Base-by-base conservation (phyloP, 495 filamentous ascomycete species). In the Lichina pygmaea region DNA sequence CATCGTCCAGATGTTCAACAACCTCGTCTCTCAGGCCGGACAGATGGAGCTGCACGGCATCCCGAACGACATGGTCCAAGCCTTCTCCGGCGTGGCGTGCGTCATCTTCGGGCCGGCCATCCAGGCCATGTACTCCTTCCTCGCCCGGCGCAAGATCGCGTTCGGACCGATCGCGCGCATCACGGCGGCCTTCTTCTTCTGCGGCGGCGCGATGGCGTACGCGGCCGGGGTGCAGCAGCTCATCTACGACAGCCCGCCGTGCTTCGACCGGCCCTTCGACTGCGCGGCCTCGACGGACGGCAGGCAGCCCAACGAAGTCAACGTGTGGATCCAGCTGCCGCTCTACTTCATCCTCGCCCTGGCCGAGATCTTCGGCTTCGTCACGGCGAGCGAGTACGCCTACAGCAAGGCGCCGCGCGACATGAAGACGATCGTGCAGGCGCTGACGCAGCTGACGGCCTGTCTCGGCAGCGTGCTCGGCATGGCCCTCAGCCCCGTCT, bases 131-230 rank as follows among this genome's bases (percentile, higher is more conserved):
- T 85, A 82, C 57, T 81, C 81, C 0, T 33, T 64, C 11, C 66
- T 85, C 42, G 73, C 77, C 9, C 71, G 63, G 45, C 31, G 67
- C n/a, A 64, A 63, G 51, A 75, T 83, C 51, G 64, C 66, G 48
- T 80, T 81, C 60, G 68, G 63, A 42, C 78, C 78, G 17, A 72
- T 85, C 51, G 73, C 73, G 42, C 75, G 81, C 57, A 86, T 86
- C 54, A 66, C 74, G 7, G 66, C 72, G 6, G 81, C 78, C 33
- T 79, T 86, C 57, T 57, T 72, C 32, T 54, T 81, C 50, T 77
- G 71, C 17, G 64, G 69, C 2, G 46, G 78, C 37, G 71, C 73
- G 46, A 79, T 82, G 46, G 57, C 67, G 5, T 71, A 64, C 49
- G 77, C 78, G 43, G 71, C 79, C 37, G 62, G 82, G 42, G 64